Percentiles rank a stretch among this genome's conserved stretches.
phyloP scores from a whole-genome alignment of 805 yeast species.

The Peterozyma xylosa region DNA sequence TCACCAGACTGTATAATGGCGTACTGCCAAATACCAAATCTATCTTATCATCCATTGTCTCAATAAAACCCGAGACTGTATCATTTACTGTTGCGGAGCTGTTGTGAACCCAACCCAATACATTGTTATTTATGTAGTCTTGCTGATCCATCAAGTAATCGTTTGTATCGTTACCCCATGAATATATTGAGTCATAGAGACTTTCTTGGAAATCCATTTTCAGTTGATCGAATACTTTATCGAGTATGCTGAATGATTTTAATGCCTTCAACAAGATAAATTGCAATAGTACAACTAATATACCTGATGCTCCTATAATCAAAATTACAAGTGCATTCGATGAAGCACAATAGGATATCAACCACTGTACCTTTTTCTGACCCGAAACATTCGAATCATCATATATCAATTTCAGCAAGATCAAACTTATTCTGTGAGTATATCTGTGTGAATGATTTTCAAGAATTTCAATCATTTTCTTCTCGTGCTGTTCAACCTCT shows the following conservation, averaged over 20 bases:
- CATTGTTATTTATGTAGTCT: conserved; percentile 44
- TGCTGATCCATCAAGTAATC: conserved; percentile 41
- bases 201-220: conserved; percentile 1
- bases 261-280: conserved; percentile 28
- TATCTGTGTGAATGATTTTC: conserved; percentile 18
- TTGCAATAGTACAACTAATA: conserved; percentile 49
- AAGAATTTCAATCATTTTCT: conserved; percentile 15
- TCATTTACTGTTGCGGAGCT: conserved; percentile 52
- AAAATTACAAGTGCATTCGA: conserved; percentile 42
- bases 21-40: conserved; percentile 60
- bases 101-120: conserved; percentile 59
- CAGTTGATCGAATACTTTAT: not conserved
- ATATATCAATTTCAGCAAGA: conserved; percentile 10
- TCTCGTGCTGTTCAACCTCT: conserved; percentile 2
- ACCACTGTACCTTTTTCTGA: conserved; percentile 28
- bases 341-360: conserved; percentile 43
- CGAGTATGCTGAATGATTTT: not conserved
- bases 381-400: conserved; percentile 7
- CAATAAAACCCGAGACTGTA: conserved; percentile 52
- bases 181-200: conserved; percentile 24
- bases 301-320: conserved; percentile 49
- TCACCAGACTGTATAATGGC: conserved; percentile 53
- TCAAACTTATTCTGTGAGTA: conserved; percentile 11
- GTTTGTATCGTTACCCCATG: conserved; percentile 57
- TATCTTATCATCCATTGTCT: conserved; percentile 51